Evolutionary conservation across 805 yeast species (phyloP).

Genomic region (Pichia cabralensis): DNA sequence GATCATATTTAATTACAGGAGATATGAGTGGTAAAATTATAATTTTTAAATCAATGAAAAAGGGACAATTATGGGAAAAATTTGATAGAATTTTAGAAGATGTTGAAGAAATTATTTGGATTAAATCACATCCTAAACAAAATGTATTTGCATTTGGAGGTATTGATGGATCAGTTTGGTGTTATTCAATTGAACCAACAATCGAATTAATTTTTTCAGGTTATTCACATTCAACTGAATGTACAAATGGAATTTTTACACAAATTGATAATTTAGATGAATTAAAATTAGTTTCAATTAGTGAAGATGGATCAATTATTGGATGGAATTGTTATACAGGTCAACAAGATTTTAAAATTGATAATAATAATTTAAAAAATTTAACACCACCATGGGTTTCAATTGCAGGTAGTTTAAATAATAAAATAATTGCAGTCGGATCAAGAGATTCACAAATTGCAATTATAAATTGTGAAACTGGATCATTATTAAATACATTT

Average conservation of each 20-base stretch:
- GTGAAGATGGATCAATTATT: slow-evolving; percentile 80
- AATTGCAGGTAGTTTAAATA: slow-evolving; percentile 36
- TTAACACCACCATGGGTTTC: slow-evolving; percentile 85
- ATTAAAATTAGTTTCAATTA: slow-evolving; percentile 58
- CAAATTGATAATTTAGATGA: slow-evolving; percentile 47
- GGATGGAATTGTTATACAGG: slow-evolving; percentile 86
- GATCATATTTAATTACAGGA: slow-evolving; percentile 72
- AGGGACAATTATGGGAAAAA: slow-evolving; percentile 75
- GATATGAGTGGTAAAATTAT: slow-evolving; percentile 90
- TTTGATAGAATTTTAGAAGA: slow-evolving; percentile 45
- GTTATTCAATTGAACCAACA: slow-evolving; percentile 60
- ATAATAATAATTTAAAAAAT: slow-evolving; percentile 61
- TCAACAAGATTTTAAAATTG: slow-evolving; percentile 56
- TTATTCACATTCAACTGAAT: slow-evolving; percentile 70
- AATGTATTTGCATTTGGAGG: slow-evolving; percentile 85
- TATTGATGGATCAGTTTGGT: slow-evolving; percentile 90
- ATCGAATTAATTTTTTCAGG: slow-evolving; percentile 70
- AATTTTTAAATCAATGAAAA: slow-evolving; percentile 59
- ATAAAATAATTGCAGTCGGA: slow-evolving; percentile 61
- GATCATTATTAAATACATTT: slow-evolving; percentile 56
- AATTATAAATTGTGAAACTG: slow-evolving; percentile 67
- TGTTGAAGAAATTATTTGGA: slow-evolving; percentile 85
- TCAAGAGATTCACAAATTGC: slow-evolving; percentile 81
- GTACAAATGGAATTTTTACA: slow-evolving; percentile 72
- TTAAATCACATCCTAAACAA: slow-evolving; percentile 67